Conservation (phyloP, 257 asterid genomes). For the Nicotiana noctiflora region DNA sequence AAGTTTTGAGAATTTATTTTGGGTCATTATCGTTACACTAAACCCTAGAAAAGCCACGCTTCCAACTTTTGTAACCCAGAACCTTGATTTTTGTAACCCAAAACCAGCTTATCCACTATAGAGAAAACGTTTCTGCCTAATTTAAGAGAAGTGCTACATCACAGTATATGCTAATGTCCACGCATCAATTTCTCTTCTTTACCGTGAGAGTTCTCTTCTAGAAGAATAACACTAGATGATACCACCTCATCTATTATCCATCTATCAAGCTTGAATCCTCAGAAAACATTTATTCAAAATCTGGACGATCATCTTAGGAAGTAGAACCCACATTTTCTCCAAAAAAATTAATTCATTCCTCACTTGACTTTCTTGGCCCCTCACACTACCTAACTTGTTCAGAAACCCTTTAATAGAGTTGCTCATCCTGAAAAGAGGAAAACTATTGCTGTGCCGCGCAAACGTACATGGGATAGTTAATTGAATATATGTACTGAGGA, state of each 20-base stretch:
- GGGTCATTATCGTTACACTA: too few species aligned
- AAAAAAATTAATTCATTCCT: neutral
- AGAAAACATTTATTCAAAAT: neutral
- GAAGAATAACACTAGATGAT: neutral
- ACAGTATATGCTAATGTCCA: neutral
- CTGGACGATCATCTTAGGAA: neutral
- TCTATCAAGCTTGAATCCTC: neutral
- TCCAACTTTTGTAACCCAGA: too few species aligned
- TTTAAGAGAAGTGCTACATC: neutral
- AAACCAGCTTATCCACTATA: neutral
- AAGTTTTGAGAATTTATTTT: too few species aligned
- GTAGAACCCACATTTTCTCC: neutral
- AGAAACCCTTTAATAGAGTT: neutral
- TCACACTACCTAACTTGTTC: neutral
- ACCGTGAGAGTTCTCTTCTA: neutral
- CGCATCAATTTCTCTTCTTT: neutral
- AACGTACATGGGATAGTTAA: neutral
- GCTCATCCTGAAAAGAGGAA: conserved; percentile 3
- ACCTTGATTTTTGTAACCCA: too few species aligned
- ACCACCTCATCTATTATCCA: neutral
- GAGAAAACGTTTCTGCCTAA: neutral
- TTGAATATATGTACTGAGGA: neutral
- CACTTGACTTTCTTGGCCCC: neutral
- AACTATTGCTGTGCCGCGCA: neutral
- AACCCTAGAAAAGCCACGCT: too few species aligned